Evolutionary conservation across 1,284 basidiomycete genomes (phyloP).

Genomic region (Laetiporus sulphureus): DNA sequence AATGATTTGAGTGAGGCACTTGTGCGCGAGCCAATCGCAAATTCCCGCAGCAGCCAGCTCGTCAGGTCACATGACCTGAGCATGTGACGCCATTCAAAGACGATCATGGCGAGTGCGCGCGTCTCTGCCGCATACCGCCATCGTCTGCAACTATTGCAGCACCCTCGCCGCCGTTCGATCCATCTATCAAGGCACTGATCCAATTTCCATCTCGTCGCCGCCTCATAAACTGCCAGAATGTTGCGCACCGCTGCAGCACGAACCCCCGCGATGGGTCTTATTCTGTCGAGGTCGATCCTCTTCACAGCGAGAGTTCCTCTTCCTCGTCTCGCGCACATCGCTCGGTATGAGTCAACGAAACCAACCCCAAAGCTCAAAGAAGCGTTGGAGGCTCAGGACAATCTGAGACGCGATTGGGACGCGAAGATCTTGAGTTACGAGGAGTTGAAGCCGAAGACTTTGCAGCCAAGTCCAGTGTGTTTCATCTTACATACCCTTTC

Average conservation of each 20-base stretch:
- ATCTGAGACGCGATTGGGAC: constrained; percentile 63
- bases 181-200: too few relatives aligned
- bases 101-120: too few relatives aligned
- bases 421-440: constrained; percentile 71
- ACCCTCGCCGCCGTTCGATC: too few relatives aligned
- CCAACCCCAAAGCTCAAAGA: constrained; percentile 27
- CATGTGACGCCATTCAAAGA: not conserved
- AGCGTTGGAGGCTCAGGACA: constrained; percentile 35
- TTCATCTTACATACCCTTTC: not conserved
- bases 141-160: too few relatives aligned
- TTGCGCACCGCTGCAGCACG: constrained; percentile 15
- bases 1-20: constrained; percentile 25
- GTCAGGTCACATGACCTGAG: not conserved
- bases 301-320: constrained; percentile 6
- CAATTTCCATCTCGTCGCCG: too few relatives aligned
- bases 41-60: constrained; percentile 15
- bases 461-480: constrained; percentile 76
- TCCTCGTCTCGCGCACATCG: constrained; percentile 7
- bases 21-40: constrained; percentile 28
- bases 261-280: constrained; percentile 1
- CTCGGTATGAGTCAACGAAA: constrained; percentile 35
- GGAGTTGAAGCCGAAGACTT: constrained; percentile 78
- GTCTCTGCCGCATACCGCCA: too few relatives aligned
- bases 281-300: too few relatives aligned
- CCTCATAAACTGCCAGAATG: constrained; percentile 17